Percentiles rank a stretch among this genome's conserved stretches.
Evolutionary conservation across 108 stramenopile genomes (phyloP).

Genomic region (Skeletonema grethae): DNA sequence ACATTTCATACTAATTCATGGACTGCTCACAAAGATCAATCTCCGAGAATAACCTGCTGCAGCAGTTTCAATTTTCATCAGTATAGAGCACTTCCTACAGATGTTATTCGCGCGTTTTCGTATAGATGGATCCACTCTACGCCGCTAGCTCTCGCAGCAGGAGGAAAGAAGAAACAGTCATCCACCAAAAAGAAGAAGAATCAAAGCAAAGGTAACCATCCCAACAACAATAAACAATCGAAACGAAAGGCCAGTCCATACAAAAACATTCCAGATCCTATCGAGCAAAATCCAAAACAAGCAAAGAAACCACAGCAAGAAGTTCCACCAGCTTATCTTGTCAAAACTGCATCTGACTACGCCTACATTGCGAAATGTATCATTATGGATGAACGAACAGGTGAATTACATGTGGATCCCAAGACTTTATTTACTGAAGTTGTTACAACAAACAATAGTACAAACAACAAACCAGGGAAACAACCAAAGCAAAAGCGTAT

Average conservation of each 20-base stretch:
- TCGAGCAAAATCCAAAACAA: conserved; percentile 12
- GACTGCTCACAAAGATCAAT: background rate
- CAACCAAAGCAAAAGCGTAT: conserved; percentile 1
- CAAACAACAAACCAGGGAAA: conserved; percentile 6
- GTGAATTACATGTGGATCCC: conserved; percentile 43
- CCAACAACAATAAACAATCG: background rate
- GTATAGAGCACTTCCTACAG: background rate
- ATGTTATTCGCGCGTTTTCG: background rate
- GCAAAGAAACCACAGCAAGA: conserved; percentile 4
- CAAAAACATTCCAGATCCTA: conserved; percentile 15
- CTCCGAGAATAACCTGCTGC: background rate
- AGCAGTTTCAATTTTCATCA: background rate
- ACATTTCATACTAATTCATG: background rate
- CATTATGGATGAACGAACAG: conserved; percentile 37
- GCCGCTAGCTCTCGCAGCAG: background rate
- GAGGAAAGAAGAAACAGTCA: background rate
- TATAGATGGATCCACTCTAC: background rate
- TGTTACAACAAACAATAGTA: background rate
- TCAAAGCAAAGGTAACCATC: background rate
- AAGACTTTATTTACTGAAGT: conserved; percentile 32
- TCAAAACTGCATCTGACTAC: conserved; percentile 37
- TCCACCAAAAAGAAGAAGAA: background rate
- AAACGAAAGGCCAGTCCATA: background rate
- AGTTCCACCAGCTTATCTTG: conserved; percentile 36
- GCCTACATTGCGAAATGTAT: conserved; percentile 44